A percentile compares a stretch with the other conserved stretches of the same genome.
These are phyloP conservation scores for Wallacemonas sp. DNA, from an alignment of 208 protist species.

Conservation along the genomic window DNA sequence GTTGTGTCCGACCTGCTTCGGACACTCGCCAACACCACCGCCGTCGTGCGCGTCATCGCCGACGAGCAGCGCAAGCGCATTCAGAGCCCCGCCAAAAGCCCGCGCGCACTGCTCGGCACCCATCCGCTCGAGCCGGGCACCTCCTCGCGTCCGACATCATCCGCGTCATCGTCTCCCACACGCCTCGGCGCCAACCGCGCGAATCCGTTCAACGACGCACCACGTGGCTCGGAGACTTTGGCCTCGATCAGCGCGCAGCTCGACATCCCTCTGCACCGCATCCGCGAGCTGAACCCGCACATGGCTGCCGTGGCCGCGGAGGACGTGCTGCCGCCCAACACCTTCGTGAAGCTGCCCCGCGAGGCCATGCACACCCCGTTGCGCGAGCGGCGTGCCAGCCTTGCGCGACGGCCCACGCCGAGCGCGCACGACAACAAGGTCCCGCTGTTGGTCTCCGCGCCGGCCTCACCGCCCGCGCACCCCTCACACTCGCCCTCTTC, in stretches of 20 bases:
- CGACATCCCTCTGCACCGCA: conserved; percentile 1
- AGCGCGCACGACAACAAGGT: no score
- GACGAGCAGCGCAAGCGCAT: conserved; percentile 18
- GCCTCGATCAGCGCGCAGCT: conserved; percentile 10
- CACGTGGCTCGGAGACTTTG: not conserved
- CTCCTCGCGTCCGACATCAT: not conserved
- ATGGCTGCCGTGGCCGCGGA: conserved; percentile 25
- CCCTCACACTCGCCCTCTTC: no score
- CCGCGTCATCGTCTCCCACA: not conserved
- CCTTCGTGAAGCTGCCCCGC: conserved; percentile 48
- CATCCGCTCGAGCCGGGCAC: no score
- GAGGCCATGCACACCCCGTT: not conserved
- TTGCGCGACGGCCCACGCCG: conserved; percentile 18
- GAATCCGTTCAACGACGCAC: not conserved
- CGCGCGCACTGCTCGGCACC: no score
- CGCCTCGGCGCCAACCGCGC: no score
- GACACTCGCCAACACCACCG: conserved; percentile 50
- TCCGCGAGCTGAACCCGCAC: conserved; percentile 54
- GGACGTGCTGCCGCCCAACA: conserved; percentile 46
- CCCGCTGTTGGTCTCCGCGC: not conserved
- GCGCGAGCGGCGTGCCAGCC: conserved; percentile 1
- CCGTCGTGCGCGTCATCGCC: conserved; percentile 35
- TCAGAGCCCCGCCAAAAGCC: not conserved
- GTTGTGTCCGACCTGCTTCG: conserved; percentile 43
- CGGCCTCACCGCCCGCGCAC: no score